phyloP scores from a whole-genome alignment of 768 basidiomycete genomes.

The Russula earlei region DNA sequence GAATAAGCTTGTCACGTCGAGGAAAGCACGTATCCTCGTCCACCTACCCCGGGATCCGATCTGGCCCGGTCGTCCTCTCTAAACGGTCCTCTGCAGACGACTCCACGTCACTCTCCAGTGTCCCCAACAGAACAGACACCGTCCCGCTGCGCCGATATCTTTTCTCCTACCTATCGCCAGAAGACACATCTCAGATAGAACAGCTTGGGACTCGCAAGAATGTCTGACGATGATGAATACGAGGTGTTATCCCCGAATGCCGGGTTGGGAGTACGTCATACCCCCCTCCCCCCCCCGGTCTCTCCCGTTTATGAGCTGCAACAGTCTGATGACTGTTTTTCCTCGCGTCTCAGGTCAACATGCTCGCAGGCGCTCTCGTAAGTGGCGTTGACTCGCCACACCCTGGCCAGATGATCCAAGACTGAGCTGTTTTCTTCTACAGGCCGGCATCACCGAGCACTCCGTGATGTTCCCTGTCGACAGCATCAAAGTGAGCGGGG shows the following conservation, averaged over 20 bases:
- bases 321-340: no score
- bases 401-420: background rate
- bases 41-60: background rate
- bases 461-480: slow-evolving; percentile 98
- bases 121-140: background rate
- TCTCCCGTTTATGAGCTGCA: no score
- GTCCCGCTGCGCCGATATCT: background rate
- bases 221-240: slow-evolving; percentile 49
- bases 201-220: slow-evolving; percentile 21
- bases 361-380: slow-evolving; percentile 94
- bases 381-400: slow-evolving; percentile 28
- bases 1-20: background rate
- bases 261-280: slow-evolving; percentile 54
- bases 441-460: slow-evolving; percentile 99
- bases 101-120: background rate
- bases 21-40: background rate
- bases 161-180: background rate
- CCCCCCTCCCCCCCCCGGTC: slow-evolving; percentile 1
- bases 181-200: background rate
- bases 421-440: slow-evolving; percentile 8
- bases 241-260: slow-evolving; percentile 67
- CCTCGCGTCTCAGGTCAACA: slow-evolving; percentile 64
- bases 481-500: slow-evolving; percentile 79
- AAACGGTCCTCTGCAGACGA: background rate
- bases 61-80: background rate